Conservation (phyloP, 345 rosid species). For the Eucalyptus cloeziana region DNA sequence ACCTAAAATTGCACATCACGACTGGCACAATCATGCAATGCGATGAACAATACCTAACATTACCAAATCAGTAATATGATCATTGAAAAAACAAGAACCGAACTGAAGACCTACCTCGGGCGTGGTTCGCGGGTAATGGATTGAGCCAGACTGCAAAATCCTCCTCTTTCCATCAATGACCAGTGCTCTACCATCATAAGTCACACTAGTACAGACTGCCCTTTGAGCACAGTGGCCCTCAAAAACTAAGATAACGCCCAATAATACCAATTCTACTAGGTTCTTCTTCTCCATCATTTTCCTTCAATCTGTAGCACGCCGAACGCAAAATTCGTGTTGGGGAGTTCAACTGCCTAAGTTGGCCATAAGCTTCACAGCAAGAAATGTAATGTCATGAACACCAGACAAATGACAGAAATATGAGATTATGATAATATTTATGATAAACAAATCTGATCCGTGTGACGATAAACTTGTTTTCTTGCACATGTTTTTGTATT, state of each 20-base stretch:
- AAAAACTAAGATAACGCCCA: not conserved
- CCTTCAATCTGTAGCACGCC: not conserved
- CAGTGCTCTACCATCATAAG: conserved; percentile 47
- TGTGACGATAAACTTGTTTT: not conserved
- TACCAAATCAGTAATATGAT: not conserved
- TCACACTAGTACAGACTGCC: conserved; percentile 13
- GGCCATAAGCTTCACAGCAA: not conserved
- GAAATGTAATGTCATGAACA: not conserved
- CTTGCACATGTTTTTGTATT: not conserved
- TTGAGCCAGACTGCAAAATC: conserved; percentile 53
- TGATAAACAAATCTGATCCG: not conserved
- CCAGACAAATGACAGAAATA: not conserved
- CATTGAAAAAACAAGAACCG: not conserved
- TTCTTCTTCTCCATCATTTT: not conserved
- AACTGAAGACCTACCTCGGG: conserved; percentile 28
- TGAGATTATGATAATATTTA: not conserved
- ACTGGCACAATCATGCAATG: not conserved
- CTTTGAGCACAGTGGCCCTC: conserved; percentile 4
- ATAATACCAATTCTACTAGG: not conserved
- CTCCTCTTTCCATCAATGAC: conserved; percentile 53
- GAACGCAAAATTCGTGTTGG: not conserved
- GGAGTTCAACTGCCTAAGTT: not conserved
- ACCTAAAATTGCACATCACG: conserved; percentile 16
- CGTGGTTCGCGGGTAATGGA: conserved; percentile 46
- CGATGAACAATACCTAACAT: not conserved